phyloP scores from a whole-genome alignment of 768 basidiomycete genomes.

The Calocera viscosa region DNA sequence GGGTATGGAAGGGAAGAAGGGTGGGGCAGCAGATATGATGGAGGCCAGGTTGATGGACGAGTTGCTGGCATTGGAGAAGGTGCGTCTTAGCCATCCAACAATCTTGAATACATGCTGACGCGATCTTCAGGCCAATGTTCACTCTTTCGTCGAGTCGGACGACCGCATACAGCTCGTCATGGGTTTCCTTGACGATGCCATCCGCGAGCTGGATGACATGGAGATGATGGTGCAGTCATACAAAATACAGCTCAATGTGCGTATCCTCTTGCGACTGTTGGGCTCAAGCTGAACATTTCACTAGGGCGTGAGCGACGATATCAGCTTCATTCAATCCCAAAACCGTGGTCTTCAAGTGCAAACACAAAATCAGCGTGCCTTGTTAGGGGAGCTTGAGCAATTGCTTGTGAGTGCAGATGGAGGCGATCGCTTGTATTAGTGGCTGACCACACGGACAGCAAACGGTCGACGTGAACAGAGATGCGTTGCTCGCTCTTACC shows the following conservation, averaged over 20 bases:
- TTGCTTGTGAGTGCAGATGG: slow-evolving; percentile 46
- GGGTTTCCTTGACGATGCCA: slow-evolving; percentile 77
- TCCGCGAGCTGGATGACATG: slow-evolving; percentile 80
- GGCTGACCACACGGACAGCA: slow-evolving; percentile 37
- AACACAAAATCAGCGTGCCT: slow-evolving; percentile 81
- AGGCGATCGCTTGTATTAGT: slow-evolving; percentile 4
- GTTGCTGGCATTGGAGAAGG: slow-evolving; percentile 85
- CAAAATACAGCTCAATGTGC: slow-evolving; percentile 89
- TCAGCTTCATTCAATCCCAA: slow-evolving; percentile 88
- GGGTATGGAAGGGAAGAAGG: slow-evolving; percentile 32
- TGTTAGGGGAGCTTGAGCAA: slow-evolving; percentile 76
- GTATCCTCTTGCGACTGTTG: slow-evolving; percentile 23
- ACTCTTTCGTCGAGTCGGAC: slow-evolving; percentile 93
- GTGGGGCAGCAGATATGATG: slow-evolving; percentile 79
- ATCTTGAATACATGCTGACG: slow-evolving; percentile 2
- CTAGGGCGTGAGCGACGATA: slow-evolving; percentile 90
- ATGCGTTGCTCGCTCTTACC: slow-evolving; percentile 59
- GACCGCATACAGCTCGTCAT: slow-evolving; percentile 77
- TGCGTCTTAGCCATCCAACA: slow-evolving; percentile 25
- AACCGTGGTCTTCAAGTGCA: slow-evolving; percentile 95
- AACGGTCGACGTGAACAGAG: slow-evolving; percentile 85
- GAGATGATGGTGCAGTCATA: slow-evolving; percentile 82
- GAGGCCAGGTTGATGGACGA: slow-evolving; percentile 83
- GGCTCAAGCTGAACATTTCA: slow-evolving; percentile 9
- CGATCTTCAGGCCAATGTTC: slow-evolving; percentile 69